A percentile compares a stretch with the other conserved stretches of the same genome.
Evolutionary conservation across 2,329 filamentous ascomycete species (phyloP).

Genomic region (Colletotrichum sp.): DNA sequence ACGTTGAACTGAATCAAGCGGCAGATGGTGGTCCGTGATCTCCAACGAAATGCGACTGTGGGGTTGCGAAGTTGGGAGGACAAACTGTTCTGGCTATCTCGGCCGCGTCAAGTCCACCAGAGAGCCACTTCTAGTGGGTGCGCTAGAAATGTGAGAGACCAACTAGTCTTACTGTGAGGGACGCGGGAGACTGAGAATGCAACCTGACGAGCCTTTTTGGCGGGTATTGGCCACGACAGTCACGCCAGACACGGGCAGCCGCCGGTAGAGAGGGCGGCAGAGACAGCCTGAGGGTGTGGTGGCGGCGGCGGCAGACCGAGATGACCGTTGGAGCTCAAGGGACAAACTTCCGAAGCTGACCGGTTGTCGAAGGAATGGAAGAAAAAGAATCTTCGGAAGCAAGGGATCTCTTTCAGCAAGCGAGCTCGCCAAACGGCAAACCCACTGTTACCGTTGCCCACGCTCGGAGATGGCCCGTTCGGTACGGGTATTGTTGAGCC

Average conservation of each 20-base stretch:
- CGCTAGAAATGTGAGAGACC: constrained; percentile 6
- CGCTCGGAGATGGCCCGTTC: constrained; percentile 13
- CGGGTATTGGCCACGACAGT: not conserved
- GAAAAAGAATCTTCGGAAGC: constrained; percentile 10
- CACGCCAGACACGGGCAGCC: not conserved
- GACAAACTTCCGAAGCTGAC: not conserved
- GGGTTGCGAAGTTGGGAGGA: not conserved
- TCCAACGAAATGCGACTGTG: constrained; percentile 7
- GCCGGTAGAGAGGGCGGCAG: not conserved
- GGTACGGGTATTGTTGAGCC: not conserved
- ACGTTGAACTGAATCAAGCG: not conserved
- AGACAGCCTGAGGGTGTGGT: not conserved
- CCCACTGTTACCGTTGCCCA: not conserved
- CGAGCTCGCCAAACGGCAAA: not conserved
- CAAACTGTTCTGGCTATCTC: constrained; percentile 2
- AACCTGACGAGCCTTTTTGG: constrained; percentile 15
- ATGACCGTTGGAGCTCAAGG: constrained; percentile 1
- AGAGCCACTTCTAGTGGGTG: constrained; percentile 7
- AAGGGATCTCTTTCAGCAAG: constrained; percentile 8
- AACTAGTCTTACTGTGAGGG: constrained; percentile 9
- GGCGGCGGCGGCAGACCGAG: not conserved
- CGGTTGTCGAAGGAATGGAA: constrained; percentile 9
- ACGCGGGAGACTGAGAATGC: not conserved
- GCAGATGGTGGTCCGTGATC: constrained; percentile 14
- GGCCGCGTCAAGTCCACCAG: not conserved